phyloP scores from a whole-genome alignment of 1,284 basidiomycete genomes.

The Ustilago sp. region DNA sequence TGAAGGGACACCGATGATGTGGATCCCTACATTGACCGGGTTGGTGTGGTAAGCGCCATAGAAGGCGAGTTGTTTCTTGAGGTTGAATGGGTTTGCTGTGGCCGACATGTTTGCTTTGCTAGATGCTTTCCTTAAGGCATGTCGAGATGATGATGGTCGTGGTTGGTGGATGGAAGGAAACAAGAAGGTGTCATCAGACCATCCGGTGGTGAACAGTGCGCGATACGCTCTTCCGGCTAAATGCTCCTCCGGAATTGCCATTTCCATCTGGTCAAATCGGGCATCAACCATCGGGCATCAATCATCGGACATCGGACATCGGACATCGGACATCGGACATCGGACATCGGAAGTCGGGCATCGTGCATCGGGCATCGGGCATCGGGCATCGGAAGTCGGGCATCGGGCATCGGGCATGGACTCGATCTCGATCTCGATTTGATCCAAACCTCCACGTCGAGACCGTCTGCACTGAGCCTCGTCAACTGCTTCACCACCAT shows the following conservation, averaged over 20 bases:
- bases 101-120: conserved; percentile 39
- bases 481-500: conserved; percentile 6
- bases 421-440: background rate
- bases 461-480: background rate
- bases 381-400: background rate
- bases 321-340: too few species aligned
- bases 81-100: conserved; percentile 54
- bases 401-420: background rate
- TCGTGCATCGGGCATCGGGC: too few species aligned
- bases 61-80: conserved; percentile 60
- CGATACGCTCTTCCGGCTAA: background rate
- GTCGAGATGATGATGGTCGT: background rate
- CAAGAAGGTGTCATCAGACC: background rate
- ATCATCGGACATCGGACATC: background rate
- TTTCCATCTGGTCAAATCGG: background rate
- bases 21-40: conserved; percentile 60
- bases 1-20: conserved; percentile 60
- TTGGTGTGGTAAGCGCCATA: conserved; percentile 65
- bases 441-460: conserved; percentile 2
- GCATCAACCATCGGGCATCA: background rate
- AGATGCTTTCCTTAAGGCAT: too few species aligned
- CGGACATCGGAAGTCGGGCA: background rate
- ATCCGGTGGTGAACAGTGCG: background rate
- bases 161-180: conserved; percentile 7
- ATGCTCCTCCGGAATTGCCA: background rate